A percentile compares a stretch with the other conserved stretches of the same genome.
phyloP scores from a whole-genome alignment of 805 yeast genomes.

The Starmera pachycereana region DNA sequence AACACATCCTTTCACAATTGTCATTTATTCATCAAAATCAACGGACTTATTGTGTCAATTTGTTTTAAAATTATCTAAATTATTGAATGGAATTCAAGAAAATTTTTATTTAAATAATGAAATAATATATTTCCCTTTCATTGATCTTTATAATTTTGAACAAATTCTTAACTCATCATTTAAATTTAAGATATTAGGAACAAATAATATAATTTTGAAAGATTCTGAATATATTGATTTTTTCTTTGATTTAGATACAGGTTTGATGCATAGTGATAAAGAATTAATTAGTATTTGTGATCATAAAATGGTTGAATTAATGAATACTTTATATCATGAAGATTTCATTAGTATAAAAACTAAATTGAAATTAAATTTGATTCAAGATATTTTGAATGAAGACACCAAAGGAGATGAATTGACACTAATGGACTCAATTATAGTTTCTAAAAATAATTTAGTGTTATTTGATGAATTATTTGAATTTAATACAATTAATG shows the following conservation, averaged over 20 bases:
- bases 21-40: constrained; percentile 29
- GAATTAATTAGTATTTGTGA: constrained; percentile 6
- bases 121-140: constrained; percentile 41
- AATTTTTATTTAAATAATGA: constrained; percentile 32
- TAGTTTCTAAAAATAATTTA: constrained; percentile 21
- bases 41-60: constrained; percentile 32
- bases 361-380: constrained; percentile 21
- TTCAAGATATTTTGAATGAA: constrained; percentile 18
- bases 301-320: constrained; percentile 9
- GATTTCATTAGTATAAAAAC: constrained; percentile 15
- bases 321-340: constrained; percentile 18
- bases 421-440: constrained; percentile 21
- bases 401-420: constrained; percentile 10
- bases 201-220: constrained; percentile 56
- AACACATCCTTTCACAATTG: constrained; percentile 21
- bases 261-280: constrained; percentile 17
- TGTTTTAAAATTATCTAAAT: constrained; percentile 29
- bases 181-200: constrained; percentile 44
- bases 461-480: constrained; percentile 24
- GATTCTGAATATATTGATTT: constrained; percentile 48
- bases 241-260: constrained; percentile 47
- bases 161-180: constrained; percentile 19
- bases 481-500: constrained; percentile 14
- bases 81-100: constrained; percentile 29
- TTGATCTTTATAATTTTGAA: constrained; percentile 51